A percentile compares a stretch with the other conserved stretches of the same genome.
Conservation (phyloP, 176 grass and related monocot species). For the Lolium perenne region DNA sequence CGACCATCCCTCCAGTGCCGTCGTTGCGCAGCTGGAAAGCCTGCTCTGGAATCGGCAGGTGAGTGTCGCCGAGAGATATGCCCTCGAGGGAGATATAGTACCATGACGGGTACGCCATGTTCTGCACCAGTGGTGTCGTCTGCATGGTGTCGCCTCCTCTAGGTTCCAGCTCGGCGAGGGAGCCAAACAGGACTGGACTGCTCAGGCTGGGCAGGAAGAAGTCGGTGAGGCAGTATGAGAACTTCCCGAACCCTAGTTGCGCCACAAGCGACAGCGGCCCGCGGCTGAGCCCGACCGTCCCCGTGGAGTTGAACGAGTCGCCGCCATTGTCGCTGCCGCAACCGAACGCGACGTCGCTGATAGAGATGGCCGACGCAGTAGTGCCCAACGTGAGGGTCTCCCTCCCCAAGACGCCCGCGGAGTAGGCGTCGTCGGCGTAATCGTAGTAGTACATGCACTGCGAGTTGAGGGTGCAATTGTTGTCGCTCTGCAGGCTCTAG, state of each 20-base stretch:
- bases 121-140: background rate
- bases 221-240: slow-evolving; percentile 52
- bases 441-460: background rate
- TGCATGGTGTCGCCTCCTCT: background rate
- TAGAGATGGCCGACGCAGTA: background rate
- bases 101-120: background rate
- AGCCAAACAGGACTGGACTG: slow-evolving; percentile 15
- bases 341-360: background rate
- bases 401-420: slow-evolving; percentile 5
- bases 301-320: slow-evolving; percentile 32
- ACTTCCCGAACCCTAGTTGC: slow-evolving; percentile 42
- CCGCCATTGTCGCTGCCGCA: background rate
- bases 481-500: background rate
- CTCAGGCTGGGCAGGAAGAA: background rate
- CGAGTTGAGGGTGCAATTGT: background rate
- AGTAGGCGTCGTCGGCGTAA: slow-evolving; percentile 11
- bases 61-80: background rate
- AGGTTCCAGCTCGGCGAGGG: background rate
- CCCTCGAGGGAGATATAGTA: slow-evolving; percentile 15
- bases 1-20: slow-evolving; percentile 19
- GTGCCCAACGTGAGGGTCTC: slow-evolving; percentile 40
- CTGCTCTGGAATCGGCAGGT: background rate
- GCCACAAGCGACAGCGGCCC: slow-evolving; percentile 37
- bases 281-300: slow-evolving; percentile 34
- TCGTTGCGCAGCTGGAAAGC: background rate